A percentile compares a stretch with the other conserved stretches of the same genome.
These are phyloP conservation scores for Epichloe scottii DNA, from an alignment of 2,329 filamentous ascomycete genomes.

Conservation along the genomic window DNA sequence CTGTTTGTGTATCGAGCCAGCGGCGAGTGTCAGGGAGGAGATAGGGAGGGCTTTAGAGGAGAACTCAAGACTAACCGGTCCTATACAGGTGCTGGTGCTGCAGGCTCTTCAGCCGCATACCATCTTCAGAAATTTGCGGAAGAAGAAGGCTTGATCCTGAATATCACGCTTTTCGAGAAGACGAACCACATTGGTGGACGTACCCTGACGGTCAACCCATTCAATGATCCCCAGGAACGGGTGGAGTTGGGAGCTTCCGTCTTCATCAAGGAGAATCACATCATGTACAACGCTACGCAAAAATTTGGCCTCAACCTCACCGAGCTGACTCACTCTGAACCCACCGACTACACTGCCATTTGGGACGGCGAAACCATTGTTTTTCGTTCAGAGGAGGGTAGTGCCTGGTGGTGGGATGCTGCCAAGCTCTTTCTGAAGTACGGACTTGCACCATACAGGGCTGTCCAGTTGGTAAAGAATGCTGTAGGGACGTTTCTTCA, in stretches of 20 bases:
- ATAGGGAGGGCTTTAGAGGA: too few species aligned
- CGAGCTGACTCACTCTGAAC: constrained; percentile 30
- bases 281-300: constrained; percentile 60
- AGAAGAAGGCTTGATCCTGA: constrained; percentile 45
- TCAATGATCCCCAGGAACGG: constrained; percentile 50
- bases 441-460: constrained; percentile 62
- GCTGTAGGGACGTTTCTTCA: constrained; percentile 62
- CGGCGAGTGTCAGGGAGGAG: too few species aligned
- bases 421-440: constrained; percentile 77
- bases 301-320: constrained; percentile 55
- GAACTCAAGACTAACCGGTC: not conserved
- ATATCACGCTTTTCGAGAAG: constrained; percentile 83
- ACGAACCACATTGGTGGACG: constrained; percentile 69
- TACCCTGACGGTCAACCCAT: constrained; percentile 71
- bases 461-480: constrained; percentile 57
- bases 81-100: constrained; percentile 68
- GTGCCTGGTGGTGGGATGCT: constrained; percentile 65
- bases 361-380: constrained; percentile 76
- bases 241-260: constrained; percentile 87
- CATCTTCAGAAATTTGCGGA: constrained; percentile 62
- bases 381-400: constrained; percentile 46
- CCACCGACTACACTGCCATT: constrained; percentile 53
- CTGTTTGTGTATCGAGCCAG: too few species aligned
- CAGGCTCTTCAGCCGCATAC: constrained; percentile 77
- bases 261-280: constrained; percentile 75